Conservation (phyloP, 495 filamentous ascomycete genomes). For the Penicillium simplicissimum region DNA sequence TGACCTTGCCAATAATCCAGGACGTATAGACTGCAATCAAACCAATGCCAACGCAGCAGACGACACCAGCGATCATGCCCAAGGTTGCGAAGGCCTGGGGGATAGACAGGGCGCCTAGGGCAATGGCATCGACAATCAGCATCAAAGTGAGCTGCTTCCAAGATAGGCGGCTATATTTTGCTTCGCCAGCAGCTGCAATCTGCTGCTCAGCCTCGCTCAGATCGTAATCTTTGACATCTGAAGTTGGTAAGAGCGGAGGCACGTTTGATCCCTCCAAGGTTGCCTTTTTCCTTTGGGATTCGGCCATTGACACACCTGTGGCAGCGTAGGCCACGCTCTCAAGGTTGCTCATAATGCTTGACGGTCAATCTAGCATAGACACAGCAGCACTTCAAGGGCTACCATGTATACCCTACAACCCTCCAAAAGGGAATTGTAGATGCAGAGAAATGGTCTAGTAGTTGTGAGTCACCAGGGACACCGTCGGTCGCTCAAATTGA, state of each 20-base stretch:
- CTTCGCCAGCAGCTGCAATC: conserved; percentile 1
- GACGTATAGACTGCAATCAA: conserved; percentile 69
- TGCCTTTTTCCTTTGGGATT: not conserved
- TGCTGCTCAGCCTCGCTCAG: not conserved
- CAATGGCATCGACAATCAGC: conserved; percentile 63
- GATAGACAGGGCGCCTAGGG: conserved; percentile 58
- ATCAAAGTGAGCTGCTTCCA: conserved; percentile 37
- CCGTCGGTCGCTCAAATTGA: not conserved
- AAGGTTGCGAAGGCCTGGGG: conserved; percentile 57
- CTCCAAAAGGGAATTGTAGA: not conserved
- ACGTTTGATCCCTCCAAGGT: not conserved
- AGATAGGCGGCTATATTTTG: conserved; percentile 22
- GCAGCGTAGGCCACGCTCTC: not conserved
- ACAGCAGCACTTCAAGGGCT: not conserved
- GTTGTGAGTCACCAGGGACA: not conserved
- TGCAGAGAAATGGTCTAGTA: not conserved
- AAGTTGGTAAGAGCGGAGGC: not conserved
- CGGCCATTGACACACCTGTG: not conserved
- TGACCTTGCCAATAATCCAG: conserved; percentile 68
- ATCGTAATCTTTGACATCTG: conserved; percentile 3
- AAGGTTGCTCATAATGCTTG: not conserved
- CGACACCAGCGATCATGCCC: conserved; percentile 54
- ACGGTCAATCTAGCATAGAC: not conserved
- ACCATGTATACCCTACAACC: not conserved
- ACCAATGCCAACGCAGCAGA: conserved; percentile 58